Evolutionary conservation across 2,329 filamentous ascomycete species (phyloP).

Genomic region (Cladosporium austrohemisphaericum): DNA sequence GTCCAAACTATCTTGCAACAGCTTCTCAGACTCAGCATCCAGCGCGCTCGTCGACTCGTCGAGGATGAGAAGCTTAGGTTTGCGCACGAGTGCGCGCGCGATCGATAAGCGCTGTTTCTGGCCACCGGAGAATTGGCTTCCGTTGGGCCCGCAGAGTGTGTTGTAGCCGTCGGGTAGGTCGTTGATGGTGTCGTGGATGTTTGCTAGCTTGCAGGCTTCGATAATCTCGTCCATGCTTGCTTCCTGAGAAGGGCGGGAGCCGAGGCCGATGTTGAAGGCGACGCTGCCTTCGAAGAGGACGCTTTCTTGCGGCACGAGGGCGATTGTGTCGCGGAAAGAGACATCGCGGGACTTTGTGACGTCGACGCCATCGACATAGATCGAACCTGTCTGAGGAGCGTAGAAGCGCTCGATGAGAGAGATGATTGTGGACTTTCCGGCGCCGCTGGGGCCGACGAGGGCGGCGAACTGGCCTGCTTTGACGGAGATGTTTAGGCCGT

Average conservation of each 20-base stretch:
- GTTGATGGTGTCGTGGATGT: conserved; percentile 87
- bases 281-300: conserved; percentile 87
- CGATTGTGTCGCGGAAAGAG: conserved; percentile 89
- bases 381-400: conserved; percentile 73
- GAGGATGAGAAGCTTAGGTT: conserved; percentile 86
- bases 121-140: conserved; percentile 86
- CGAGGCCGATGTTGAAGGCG: conserved; percentile 80
- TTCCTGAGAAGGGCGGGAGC: conserved; percentile 67
- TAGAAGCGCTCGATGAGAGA: conserved; percentile 95
- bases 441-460: conserved; percentile 86
- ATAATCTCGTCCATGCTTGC: conserved; percentile 68
- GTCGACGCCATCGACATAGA: conserved; percentile 79
- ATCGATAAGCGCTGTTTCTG: conserved; percentile 97
- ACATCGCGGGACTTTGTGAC: conserved; percentile 77
- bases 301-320: conserved; percentile 89
- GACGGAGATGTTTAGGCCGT: conserved; percentile 37
- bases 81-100: conserved; percentile 81
- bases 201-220: conserved; percentile 81
- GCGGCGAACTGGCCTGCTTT: conserved; percentile 74
- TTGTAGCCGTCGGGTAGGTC: conserved; percentile 82
- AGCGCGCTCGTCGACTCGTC: conserved; percentile 93
- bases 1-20: conserved; percentile 89
- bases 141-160: conserved; percentile 91
- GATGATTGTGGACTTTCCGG: conserved; percentile 87
- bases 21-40: conserved; percentile 90